A percentile compares a stretch with the other conserved stretches of the same genome.
phyloP scores from a whole-genome alignment of 1,284 basidiomycete species.

The Cryptococcus sp. region DNA sequence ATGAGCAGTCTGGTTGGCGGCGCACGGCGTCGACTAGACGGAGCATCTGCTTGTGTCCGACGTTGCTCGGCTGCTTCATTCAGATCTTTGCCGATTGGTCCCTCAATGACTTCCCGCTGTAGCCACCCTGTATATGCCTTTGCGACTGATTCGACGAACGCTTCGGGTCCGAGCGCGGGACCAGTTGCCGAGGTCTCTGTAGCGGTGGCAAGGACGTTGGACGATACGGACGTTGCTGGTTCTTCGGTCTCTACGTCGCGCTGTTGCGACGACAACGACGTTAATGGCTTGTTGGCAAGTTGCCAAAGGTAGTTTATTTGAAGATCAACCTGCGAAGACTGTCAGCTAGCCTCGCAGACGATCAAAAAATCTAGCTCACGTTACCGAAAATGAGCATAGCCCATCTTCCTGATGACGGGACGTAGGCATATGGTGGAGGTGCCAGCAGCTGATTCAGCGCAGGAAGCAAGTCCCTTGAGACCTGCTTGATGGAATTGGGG shows the following conservation, averaged over 20 bases:
- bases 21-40: conserved; percentile 4
- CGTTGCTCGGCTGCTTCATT: conserved; percentile 2
- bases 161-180: conserved; percentile 45
- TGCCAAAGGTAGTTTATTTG: conserved; percentile 53
- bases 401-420: conserved; percentile 33
- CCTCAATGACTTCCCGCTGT: conserved; percentile 45
- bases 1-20: conserved; percentile 37
- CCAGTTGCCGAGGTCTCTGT: conserved; percentile 41
- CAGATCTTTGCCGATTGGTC: conserved; percentile 36
- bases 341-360: neutral
- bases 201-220: conserved; percentile 35
- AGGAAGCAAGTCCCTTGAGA: conserved; percentile 42
- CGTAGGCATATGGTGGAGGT: conserved; percentile 43
- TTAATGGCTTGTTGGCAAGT: conserved; percentile 42
- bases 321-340: conserved; percentile 41
- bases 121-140: conserved; percentile 42
- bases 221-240: neutral
- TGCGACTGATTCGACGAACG: conserved; percentile 37
- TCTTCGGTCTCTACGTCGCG: conserved; percentile 3
- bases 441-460: conserved; percentile 37
- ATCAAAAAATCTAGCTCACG: conserved; percentile 20
- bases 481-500: conserved; percentile 49
- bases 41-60: neutral
- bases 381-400: conserved; percentile 48
- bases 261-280: conserved; percentile 25